Percentiles rank a stretch among this genome's conserved stretches.
These are phyloP conservation scores for Pythium biforme DNA, from an alignment of 352 stramenopile species.

Conservation along the genomic window DNA sequence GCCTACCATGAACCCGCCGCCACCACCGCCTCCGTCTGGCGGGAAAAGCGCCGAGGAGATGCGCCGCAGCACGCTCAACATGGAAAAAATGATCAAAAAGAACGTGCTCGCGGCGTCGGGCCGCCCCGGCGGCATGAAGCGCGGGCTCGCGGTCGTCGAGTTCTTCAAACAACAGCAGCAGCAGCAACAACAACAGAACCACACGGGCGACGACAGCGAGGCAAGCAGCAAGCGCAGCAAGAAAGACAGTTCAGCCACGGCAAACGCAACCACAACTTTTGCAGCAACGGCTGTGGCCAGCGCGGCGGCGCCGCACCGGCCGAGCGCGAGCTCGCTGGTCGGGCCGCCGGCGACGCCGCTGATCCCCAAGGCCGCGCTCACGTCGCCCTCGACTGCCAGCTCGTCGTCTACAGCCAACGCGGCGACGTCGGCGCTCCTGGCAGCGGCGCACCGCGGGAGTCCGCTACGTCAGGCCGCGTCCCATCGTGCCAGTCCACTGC, in stretches of 20 bases:
- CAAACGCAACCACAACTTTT: background rate
- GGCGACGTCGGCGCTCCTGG: background rate
- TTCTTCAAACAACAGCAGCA: constrained; percentile 73
- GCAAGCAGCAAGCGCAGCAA: constrained; percentile 21
- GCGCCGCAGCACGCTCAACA: constrained; percentile 68
- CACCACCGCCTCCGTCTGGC: background rate
- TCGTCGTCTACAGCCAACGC: background rate
- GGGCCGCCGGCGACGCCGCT: constrained; percentile 20
- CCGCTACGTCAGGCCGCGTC: constrained; percentile 11
- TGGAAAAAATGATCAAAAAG: constrained; percentile 88
- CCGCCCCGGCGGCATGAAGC: constrained; percentile 56
- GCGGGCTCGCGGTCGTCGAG: constrained; percentile 66
- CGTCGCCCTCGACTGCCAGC: background rate
- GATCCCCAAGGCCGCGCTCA: constrained; percentile 7
- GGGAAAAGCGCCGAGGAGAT: constrained; percentile 40
- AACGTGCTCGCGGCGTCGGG: constrained; percentile 53
- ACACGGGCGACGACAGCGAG: background rate
- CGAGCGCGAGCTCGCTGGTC: constrained; percentile 12
- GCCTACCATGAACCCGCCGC: constrained; percentile 12
- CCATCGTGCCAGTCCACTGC: constrained; percentile 19
- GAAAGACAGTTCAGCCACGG: constrained; percentile 11
- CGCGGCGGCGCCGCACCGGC: background rate
- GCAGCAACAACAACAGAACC: constrained; percentile 34
- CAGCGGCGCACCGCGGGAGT: constrained; percentile 12
- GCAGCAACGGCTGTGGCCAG: background rate